phyloP scores from a whole-genome alignment of 177 flowering plant species.

The Tripterygium wilfordii region DNA sequence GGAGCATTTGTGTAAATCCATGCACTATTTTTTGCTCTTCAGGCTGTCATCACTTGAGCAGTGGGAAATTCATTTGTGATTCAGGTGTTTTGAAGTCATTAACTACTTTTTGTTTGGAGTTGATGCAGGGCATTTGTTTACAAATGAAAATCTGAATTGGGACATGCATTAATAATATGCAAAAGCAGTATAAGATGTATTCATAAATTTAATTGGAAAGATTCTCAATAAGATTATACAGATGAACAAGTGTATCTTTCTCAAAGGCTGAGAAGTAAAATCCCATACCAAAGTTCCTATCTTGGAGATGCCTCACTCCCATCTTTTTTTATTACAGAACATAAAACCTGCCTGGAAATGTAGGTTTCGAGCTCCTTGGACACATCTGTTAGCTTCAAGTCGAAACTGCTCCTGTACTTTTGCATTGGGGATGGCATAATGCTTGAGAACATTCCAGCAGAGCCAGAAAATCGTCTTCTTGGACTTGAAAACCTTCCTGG shows the following conservation, averaged over 20 bases:
- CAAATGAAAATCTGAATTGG: too few relatives aligned
- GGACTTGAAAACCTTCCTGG: slow-evolving; percentile 71
- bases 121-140: too few relatives aligned
- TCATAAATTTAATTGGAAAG: background rate
- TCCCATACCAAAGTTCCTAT: slow-evolving; percentile 8
- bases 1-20: too few relatives aligned
- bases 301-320: slow-evolving; percentile 59
- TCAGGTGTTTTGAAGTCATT: too few relatives aligned
- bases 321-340: slow-evolving; percentile 62
- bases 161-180: too few relatives aligned
- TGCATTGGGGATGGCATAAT: slow-evolving; percentile 46
- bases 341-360: slow-evolving; percentile 78
- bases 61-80: too few relatives aligned
- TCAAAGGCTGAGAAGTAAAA: slow-evolving; percentile 47
- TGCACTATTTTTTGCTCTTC: too few relatives aligned
- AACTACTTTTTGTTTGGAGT: too few relatives aligned
- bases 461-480: slow-evolving; percentile 68
- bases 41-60: too few relatives aligned
- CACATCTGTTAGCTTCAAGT: slow-evolving; percentile 78
- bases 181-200: too few relatives aligned
- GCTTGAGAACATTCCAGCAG: slow-evolving; percentile 35
- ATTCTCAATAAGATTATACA: background rate
- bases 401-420: slow-evolving; percentile 69
- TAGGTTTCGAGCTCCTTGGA: slow-evolving; percentile 85
- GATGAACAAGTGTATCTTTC: slow-evolving; percentile 15